Conservation (phyloP, 306 rosid species). For the Prunus padus region DNA sequence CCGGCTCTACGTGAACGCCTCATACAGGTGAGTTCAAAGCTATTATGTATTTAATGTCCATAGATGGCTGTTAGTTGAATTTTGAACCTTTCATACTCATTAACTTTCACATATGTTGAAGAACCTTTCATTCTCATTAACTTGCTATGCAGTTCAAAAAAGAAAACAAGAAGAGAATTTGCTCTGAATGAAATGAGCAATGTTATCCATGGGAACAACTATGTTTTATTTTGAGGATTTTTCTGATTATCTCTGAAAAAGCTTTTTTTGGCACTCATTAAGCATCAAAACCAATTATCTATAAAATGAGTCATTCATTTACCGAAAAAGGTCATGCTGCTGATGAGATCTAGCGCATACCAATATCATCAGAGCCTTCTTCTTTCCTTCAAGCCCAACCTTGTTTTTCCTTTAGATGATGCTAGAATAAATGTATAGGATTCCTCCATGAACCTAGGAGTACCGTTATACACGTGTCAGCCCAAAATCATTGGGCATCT, state of each 20-base stretch:
- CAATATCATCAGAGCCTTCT: no score
- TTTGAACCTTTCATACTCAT: background rate
- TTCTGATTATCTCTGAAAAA: background rate
- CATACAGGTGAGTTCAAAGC: constrained; percentile 68
- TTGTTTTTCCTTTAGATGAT: no score
- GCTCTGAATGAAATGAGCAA: background rate
- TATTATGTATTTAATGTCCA: background rate
- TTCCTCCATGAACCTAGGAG: no score
- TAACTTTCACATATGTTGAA: background rate
- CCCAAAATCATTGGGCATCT: no score
- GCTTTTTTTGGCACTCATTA: background rate
- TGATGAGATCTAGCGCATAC: no score
- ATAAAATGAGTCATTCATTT: background rate
- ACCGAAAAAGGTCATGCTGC: no score
- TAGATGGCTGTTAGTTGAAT: background rate
- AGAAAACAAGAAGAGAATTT: background rate
- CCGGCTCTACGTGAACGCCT: constrained; percentile 98
- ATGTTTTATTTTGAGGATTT: background rate
- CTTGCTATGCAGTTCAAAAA: background rate
- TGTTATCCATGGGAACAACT: background rate
- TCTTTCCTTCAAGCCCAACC: no score
- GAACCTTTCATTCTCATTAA: background rate
- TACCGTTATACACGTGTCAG: no score
- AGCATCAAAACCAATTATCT: background rate
- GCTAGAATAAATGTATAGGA: no score